These are phyloP conservation scores for Globisporangium okanoganense DNA, from an alignment of 352 stramenopile species.

Conservation along the genomic window DNA sequence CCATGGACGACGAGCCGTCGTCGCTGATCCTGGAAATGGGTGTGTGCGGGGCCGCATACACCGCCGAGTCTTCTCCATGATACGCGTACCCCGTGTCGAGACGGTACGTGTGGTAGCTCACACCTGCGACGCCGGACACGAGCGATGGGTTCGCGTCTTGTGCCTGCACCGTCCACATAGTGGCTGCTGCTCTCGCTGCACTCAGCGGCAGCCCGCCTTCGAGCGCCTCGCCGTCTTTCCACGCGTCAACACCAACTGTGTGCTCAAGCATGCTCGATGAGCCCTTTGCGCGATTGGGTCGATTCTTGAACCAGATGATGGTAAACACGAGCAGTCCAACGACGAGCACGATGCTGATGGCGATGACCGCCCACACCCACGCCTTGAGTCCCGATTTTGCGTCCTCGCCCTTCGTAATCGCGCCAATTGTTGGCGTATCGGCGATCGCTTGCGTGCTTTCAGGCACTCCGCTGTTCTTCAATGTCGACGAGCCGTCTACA, in stretches of 20 bases:
- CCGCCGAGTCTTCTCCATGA: conserved; percentile 36
- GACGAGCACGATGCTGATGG: conserved; percentile 24
- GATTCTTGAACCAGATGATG: conserved; percentile 51
- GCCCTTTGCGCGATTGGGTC: conserved; percentile 25
- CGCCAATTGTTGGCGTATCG: not conserved
- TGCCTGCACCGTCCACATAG: conserved; percentile 5
- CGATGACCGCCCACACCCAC: conserved; percentile 39
- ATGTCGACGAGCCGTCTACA: conserved; percentile 11
- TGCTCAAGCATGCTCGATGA: conserved; percentile 20
- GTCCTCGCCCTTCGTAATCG: conserved; percentile 9
- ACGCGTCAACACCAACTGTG: conserved; percentile 26
- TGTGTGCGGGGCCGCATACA: conserved; percentile 6
- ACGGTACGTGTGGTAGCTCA: conserved; percentile 43
- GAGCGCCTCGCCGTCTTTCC: conserved; percentile 13
- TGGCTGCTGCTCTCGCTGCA: conserved; percentile 17
- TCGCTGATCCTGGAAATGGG: conserved; percentile 21
- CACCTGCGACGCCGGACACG: conserved; percentile 35
- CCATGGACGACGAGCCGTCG: conserved; percentile 26
- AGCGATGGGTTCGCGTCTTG: conserved; percentile 38
- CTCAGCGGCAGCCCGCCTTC: conserved; percentile 20
- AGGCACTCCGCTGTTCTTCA: not conserved
- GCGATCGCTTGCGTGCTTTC: not conserved
- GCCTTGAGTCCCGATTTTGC: conserved; percentile 17
- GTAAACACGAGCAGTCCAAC: conserved; percentile 33
- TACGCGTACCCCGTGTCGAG: conserved; percentile 22